Evolutionary conservation across 306 rosid genomes (phyloP), one percentile per base, ranked within the genome.

Genomic region (Casuarina equisetifolia): DNA sequence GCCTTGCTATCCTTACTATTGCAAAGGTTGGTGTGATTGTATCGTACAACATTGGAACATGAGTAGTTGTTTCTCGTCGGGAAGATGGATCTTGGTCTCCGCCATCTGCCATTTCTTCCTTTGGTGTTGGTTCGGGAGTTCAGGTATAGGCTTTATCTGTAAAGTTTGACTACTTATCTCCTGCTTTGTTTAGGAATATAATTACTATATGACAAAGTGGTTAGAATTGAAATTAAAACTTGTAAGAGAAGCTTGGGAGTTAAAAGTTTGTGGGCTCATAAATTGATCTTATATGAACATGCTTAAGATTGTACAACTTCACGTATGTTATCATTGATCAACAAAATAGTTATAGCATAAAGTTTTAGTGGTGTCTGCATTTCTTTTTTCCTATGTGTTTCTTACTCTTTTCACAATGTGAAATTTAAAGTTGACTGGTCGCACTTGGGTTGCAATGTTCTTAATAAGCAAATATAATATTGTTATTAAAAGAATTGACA

Each of bases 51-150:
- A 49, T 78, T 48, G 77, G 77, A 32, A 78, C 77, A 5, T 72
- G 82, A 9, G 43, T 78, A 58, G 82, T 78, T 45, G 43, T 78
- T 61, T 73, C 72, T 59, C 76, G 77, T 36, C 49, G 63, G 63
- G 43, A 49, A 17, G 77, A 78, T 44, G 82, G 77, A 39, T 71
- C 82, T 19, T 78, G 82, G 77, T 78, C 76, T 78, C 72, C 77
- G 38, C 82, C 82, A 61, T 78, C 77, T 59, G 76, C 77, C 64
- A 72, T 78, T 45, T 72, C 77, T 59, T 78, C 72, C 42, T n/a
- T 72, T 50, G 76, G 82, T 3, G 52, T 78, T 19, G 82, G 77
- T 8, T 78, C 73, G 82, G 77, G 77, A 59, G 72, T 77, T 78
- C 76, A 78, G 77, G 82, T 78, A 49, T 36, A 62, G 4, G 54